A percentile compares a stretch with the other conserved stretches of the same genome.
Conservation (phyloP, 1,284 basidiomycete species). For the Psilocybe mexicana region DNA sequence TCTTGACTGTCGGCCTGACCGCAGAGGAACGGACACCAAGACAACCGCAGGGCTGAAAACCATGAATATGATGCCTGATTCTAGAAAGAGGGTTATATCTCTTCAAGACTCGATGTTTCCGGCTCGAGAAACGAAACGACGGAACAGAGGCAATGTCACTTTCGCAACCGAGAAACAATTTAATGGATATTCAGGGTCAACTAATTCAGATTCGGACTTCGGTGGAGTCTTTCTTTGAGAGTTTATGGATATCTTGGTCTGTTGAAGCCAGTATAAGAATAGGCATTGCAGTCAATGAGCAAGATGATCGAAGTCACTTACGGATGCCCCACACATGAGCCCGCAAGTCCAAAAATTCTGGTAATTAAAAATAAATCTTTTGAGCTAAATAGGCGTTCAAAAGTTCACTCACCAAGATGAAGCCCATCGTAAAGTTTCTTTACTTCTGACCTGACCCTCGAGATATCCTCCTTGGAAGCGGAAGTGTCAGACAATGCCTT, state of each 20-base stretch:
- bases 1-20: too few species aligned
- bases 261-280: constrained; percentile 10
- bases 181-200: background rate
- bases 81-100: too few species aligned
- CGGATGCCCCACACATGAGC: constrained; percentile 84
- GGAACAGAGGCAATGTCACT: background rate
- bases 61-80: too few species aligned
- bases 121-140: background rate
- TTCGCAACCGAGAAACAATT: background rate
- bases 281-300: constrained; percentile 8
- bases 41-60: too few species aligned
- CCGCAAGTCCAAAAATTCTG: constrained; percentile 76
- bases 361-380: background rate
- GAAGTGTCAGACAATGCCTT: constrained; percentile 70
- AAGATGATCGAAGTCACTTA: constrained; percentile 41
- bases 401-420: constrained; percentile 61
- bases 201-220: constrained; percentile 49
- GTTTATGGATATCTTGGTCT: constrained; percentile 81
- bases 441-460: constrained; percentile 72
- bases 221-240: constrained; percentile 67
- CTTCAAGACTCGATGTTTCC: too few species aligned
- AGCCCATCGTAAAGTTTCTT: constrained; percentile 85
- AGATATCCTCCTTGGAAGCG: constrained; percentile 78
- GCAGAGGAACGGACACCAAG: too few species aligned
- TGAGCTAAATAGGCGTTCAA: background rate